Evolutionary conservation across 2,329 filamentous ascomycete species (phyloP).

Genomic region (Pyrenochaeta sp.): DNA sequence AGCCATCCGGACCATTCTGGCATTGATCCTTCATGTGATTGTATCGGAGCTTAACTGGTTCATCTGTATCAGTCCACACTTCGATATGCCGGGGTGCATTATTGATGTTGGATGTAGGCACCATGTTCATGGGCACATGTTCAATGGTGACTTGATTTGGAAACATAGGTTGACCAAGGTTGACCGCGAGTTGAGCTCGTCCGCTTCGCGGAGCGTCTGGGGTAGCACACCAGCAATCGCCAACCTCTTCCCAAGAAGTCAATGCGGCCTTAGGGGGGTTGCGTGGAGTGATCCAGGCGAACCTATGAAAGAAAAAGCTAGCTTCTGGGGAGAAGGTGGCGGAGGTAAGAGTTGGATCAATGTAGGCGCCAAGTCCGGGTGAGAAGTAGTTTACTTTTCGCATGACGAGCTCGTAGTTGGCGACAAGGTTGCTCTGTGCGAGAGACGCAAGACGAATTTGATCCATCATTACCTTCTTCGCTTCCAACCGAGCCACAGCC

Average conservation of each 20-base stretch:
- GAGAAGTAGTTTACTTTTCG: constrained; percentile 76
- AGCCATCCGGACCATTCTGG: constrained; percentile 30
- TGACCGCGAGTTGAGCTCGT: constrained; percentile 71
- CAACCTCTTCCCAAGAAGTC: constrained; percentile 75
- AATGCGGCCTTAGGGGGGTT: constrained; percentile 66
- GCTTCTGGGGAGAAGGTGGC: constrained; percentile 46
- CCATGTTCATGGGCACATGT: constrained; percentile 53
- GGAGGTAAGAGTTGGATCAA: constrained; percentile 70
- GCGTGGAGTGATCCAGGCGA: constrained; percentile 33
- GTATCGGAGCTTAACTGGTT: constrained; percentile 31
- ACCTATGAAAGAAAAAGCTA: constrained; percentile 4
- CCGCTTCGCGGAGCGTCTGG: constrained; percentile 55
- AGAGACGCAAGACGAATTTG: constrained; percentile 40
- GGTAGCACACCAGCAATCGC: constrained; percentile 86
- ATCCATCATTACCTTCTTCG: constrained; percentile 44
- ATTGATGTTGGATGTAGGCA: constrained; percentile 46
- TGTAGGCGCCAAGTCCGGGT: constrained; percentile 68
- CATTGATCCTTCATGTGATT: constrained; percentile 22
- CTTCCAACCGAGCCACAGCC: constrained; percentile 24
- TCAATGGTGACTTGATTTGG: constrained; percentile 56
- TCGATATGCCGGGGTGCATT: constrained; percentile 55
- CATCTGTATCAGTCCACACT: constrained; percentile 53
- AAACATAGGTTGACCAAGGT: constrained; percentile 45
- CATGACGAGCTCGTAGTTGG: constrained; percentile 43
- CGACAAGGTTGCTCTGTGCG: constrained; percentile 41